Evolutionary conservation across 345 rosid species (phyloP), one percentile per base, ranked within the genome.

Genomic region (Camelina neglecta): DNA sequence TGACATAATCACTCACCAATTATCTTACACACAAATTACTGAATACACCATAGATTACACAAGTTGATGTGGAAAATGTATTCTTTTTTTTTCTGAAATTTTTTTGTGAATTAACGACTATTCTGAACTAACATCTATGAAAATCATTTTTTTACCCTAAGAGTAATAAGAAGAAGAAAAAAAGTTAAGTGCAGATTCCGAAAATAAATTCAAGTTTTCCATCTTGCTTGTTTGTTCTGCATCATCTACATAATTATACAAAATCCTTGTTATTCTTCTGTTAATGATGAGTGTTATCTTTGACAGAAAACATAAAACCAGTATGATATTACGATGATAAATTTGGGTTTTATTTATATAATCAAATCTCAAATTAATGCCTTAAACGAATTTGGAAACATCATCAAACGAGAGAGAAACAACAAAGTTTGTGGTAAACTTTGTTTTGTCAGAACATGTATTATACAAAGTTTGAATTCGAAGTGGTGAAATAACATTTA

Each of bases 1-100:
- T 71, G 31, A 60, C 53, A 68, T 60, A 68, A 75, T 55, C 65
- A 20, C 38, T 55, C 64, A 55, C 63, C 62, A 51, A 72, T 53
- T 29, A 72, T n/a, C 33, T 15, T 50, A 35, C 33, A 72, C 11
- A 49, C 38, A 62, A 15, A n/a, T 12, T 12, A 16, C 76, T 72
- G 8, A 72, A 11, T 20, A n/a, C 54, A 63, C 31, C 71, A 73
- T 21, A 63, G 45, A 73, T 54, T 18, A 54, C 60, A 54, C 66
- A 74, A 70, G 57, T 70, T 65, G 67, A 47, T 31, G 42, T 57
- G 60, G 33, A 36, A 72, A 65, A 66, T 45, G 65, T 66, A 20
- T 41, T 35, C 4, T 35, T 6, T 6, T 35, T 35, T 35, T 35
- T 35, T 1, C 29, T 26, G 29, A 26, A 26, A 0, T 26, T 0